Evolutionary conservation across 768 basidiomycete species (phyloP), one percentile per base, ranked within the genome.

Genomic region (Suillus americanus): DNA sequence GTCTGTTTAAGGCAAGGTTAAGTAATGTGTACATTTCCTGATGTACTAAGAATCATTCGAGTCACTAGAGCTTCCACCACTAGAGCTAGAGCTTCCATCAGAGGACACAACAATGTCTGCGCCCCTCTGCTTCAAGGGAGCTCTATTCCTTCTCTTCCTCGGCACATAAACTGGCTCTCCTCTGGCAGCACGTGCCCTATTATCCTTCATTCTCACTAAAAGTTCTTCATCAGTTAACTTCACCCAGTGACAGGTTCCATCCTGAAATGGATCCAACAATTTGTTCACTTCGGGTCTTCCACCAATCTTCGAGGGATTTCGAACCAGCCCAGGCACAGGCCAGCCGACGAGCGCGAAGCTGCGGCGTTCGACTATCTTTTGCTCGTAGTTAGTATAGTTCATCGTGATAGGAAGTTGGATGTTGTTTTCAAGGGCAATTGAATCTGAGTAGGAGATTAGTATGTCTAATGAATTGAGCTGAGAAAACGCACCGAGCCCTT

Each of bases 281-380:
- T 5, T 46, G 10, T 46, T 9, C 10, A 46, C 45, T 8, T 4
- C 10, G 10, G 45, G 12, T 46, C n/a, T 46, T 46, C n/a, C 10
- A 3, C 64, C 64, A 51, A 64, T 33, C 33, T 61, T 51, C 1
- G 23, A 10, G 18, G 64, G 60, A 38, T 61, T 64, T 13, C n/a
- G 14, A 28, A 51, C 37, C 10, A n/a, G 5, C 18, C 56, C 63
- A n/a, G 30, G 0, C 3, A 62, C 16, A 20, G 40, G 38, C 59
- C 59, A 37, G 38, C 14, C 23, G 3, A 28, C 18, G 10, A 61
- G 41, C 2, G n/a, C n/a, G 2, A 61, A 18, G 41, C 60, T 28
- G 8, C 18, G 25, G 40, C 18, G n/a, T 28, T 61, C n/a, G 9
- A 61, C 60, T 12, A 61, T 43, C 10, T 10, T 43, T 2, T 8